These are phyloP conservation scores for Scheffersomyces ergatensis DNA, from an alignment of 805 yeast genomes.

Conservation along the genomic window DNA sequence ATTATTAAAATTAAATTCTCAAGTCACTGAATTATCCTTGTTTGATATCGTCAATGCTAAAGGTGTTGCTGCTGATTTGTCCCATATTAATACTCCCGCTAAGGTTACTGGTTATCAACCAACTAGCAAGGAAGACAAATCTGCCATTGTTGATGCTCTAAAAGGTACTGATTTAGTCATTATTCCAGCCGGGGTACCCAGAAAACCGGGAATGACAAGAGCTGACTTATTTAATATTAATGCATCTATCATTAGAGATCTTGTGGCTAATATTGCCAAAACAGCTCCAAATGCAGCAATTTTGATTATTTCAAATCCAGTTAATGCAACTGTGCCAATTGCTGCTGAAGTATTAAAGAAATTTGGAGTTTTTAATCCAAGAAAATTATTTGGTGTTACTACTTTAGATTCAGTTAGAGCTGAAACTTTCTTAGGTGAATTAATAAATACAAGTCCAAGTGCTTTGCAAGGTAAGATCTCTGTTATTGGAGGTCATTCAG, in stretches of 20 bases:
- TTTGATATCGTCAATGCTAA: conserved; percentile 44
- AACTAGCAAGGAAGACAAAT: conserved; percentile 31
- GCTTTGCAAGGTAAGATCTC: conserved; percentile 38
- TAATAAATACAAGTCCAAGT: conserved; percentile 29
- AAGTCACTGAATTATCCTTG: conserved; percentile 37
- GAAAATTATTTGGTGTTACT: conserved; percentile 45
- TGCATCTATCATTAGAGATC: conserved; percentile 43
- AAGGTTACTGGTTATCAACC: conserved; percentile 42
- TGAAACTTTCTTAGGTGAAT: conserved; percentile 41
- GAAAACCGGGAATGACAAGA: conserved; percentile 49
- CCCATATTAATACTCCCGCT: conserved; percentile 41
- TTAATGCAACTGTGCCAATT: conserved; percentile 45
- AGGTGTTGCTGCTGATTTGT: conserved; percentile 47
- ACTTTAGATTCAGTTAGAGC: conserved; percentile 46
- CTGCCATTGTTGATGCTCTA: conserved; percentile 36
- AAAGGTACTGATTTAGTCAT: conserved; percentile 38
- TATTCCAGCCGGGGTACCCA: conserved; percentile 48
- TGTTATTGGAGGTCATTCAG: conserved; percentile 47
- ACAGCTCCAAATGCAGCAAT: conserved; percentile 43
- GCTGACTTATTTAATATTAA: conserved; percentile 47
- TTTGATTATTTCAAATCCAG: conserved; percentile 46
- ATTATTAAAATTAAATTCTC: conserved; percentile 37
- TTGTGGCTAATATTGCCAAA: conserved; percentile 37
- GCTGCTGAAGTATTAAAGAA: conserved; percentile 49
- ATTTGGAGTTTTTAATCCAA: conserved; percentile 44